Evolutionary conservation across 2,329 filamentous ascomycete species (phyloP).

Genomic region (Malbranchea cinnamomea): DNA sequence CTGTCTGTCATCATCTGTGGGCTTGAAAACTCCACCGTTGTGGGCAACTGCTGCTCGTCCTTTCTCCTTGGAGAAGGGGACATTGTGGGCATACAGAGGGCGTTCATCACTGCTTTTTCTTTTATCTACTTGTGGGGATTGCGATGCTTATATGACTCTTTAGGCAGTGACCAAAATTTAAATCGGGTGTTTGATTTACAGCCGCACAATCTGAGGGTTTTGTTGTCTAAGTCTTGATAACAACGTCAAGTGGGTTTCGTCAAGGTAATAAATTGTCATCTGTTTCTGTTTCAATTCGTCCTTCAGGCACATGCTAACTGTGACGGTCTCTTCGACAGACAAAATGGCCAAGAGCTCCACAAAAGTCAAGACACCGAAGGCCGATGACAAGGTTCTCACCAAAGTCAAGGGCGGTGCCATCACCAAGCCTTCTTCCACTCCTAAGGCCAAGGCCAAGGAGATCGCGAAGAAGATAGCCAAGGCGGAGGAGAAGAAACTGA

Average conservation of each 20-base stretch:
- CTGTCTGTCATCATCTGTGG: conserved; percentile 29
- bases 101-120: conserved; percentile 4
- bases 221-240: too few species aligned
- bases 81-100: background rate
- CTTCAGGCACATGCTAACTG: too few species aligned
- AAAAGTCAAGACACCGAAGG: conserved; percentile 26
- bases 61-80: conserved; percentile 2
- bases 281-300: too few species aligned
- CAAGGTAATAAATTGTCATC: too few species aligned
- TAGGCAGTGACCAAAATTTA: too few species aligned
- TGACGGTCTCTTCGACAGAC: too few species aligned
- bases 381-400: conserved; percentile 27
- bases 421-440: conserved; percentile 29
- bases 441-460: conserved; percentile 22
- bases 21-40: conserved; percentile 28
- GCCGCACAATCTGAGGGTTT: too few species aligned
- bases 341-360: too few species aligned
- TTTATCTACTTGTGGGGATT: conserved; percentile 7
- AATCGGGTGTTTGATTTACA: too few species aligned
- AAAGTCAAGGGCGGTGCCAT: conserved; percentile 35
- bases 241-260: too few species aligned
- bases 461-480: conserved; percentile 10
- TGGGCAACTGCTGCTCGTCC: conserved; percentile 15
- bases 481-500: conserved; percentile 9
- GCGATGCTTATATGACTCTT: too few species aligned